phyloP scores from a whole-genome alignment of 2,329 filamentous ascomycete species.

The Podosphaera fusca region DNA sequence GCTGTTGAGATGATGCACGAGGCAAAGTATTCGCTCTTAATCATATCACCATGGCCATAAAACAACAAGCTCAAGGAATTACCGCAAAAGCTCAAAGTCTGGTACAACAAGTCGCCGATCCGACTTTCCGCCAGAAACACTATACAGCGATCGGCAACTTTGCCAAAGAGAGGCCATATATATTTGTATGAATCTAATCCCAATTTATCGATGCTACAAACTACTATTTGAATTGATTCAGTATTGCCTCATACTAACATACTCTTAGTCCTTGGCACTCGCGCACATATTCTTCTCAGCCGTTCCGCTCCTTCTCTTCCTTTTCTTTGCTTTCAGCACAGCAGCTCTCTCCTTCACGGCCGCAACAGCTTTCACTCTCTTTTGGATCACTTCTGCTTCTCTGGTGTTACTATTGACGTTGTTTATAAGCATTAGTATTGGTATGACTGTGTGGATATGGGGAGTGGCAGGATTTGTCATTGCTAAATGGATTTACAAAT shows the following conservation, averaged over 20 bases:
- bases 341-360: conserved; percentile 37
- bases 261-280: conserved; percentile 38
- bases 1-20: too few species aligned
- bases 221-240: not conserved
- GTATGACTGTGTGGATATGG: conserved; percentile 44
- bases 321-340: conserved; percentile 38
- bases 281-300: conserved; percentile 41
- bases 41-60: too few species aligned
- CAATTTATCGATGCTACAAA: not conserved
- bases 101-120: not conserved
- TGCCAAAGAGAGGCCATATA: not conserved
- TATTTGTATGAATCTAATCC: not conserved
- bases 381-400: conserved; percentile 43
- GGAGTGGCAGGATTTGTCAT: conserved; percentile 34
- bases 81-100: too few species aligned
- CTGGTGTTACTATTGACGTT: conserved; percentile 45
- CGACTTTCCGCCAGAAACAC: not conserved
- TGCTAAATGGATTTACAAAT: conserved; percentile 23
- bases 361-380: conserved; percentile 40
- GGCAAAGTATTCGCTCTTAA: too few species aligned
- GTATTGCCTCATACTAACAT: not conserved
- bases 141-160: not conserved
- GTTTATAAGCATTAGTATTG: conserved; percentile 38
- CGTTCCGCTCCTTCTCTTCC: conserved; percentile 45
- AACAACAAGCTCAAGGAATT: too few species aligned